phyloP scores from a whole-genome alignment of 2,329 filamentous ascomycete genomes.

The Cordyceps javanica region DNA sequence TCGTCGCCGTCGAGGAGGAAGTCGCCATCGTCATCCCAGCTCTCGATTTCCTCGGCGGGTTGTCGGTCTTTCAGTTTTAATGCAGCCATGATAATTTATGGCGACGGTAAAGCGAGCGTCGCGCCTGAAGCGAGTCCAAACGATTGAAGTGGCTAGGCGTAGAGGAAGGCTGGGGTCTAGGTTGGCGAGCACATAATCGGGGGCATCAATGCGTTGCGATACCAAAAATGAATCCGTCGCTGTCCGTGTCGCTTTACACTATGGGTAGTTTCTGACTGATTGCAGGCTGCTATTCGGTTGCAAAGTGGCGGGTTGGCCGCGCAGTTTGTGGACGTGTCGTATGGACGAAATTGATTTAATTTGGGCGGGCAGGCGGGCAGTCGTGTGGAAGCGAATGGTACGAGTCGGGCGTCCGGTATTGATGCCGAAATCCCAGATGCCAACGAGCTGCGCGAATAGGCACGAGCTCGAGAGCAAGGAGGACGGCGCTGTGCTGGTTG shows the following conservation, averaged over 20 bases:
- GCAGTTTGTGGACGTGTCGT: neutral
- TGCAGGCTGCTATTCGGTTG: neutral
- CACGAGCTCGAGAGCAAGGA: slow-evolving; percentile 9
- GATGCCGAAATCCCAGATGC: neutral
- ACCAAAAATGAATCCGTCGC: neutral
- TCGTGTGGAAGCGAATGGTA: neutral
- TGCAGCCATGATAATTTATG: slow-evolving; percentile 42
- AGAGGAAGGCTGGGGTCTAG: slow-evolving; percentile 1
- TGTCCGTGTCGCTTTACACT: neutral
- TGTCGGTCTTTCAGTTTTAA: slow-evolving; percentile 47
- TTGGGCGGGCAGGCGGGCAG: neutral
- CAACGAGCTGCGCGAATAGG: slow-evolving; percentile 5
- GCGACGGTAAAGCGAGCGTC: slow-evolving; percentile 6
- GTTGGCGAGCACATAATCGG: slow-evolving; percentile 11
- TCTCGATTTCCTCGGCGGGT: slow-evolving; percentile 59
- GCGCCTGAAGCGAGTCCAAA: slow-evolving; percentile 3
- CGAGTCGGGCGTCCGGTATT: neutral
- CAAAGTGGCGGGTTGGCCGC: neutral
- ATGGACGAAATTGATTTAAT: neutral
- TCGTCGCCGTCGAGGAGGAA: slow-evolving; percentile 65
- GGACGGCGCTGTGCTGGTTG: slow-evolving; percentile 1
- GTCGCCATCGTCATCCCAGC: slow-evolving; percentile 69
- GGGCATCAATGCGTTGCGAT: slow-evolving; percentile 7
- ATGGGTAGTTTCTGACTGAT: neutral
- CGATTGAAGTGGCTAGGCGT: slow-evolving; percentile 8